Evolutionary conservation across 2,329 filamentous ascomycete species (phyloP).

Genomic region (Fusarium keratoplasticum): DNA sequence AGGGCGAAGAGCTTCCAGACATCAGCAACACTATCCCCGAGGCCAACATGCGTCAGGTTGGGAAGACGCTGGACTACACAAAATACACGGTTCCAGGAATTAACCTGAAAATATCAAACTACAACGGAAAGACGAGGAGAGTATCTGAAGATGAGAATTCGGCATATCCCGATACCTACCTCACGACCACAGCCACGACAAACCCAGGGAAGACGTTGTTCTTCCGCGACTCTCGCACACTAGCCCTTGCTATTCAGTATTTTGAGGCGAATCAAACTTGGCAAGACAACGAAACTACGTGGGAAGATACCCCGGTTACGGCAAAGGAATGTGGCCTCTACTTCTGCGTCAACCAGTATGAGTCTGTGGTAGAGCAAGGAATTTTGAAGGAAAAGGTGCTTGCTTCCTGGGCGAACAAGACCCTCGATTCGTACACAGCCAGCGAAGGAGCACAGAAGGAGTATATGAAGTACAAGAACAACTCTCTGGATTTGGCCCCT

Average conservation of each 20-base stretch:
- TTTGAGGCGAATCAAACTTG: slow-evolving; percentile 4
- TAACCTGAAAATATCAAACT: not conserved
- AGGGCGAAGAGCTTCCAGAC: not conserved
- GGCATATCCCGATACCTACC: slow-evolving; percentile 7
- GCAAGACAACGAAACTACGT: not conserved
- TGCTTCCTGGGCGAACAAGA: not conserved
- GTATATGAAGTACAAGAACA: slow-evolving; percentile 4
- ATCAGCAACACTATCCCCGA: not conserved
- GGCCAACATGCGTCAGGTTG: not conserved
- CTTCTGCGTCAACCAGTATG: slow-evolving; percentile 20
- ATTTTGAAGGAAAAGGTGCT: not conserved
- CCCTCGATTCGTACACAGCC: not conserved
- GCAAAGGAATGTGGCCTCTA: slow-evolving; percentile 19
- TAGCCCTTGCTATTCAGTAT: slow-evolving; percentile 17
- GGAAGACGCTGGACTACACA: not conserved
- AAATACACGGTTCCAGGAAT: not conserved
- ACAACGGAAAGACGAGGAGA: not conserved
- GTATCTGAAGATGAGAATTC: not conserved
- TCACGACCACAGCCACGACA: slow-evolving; percentile 1
- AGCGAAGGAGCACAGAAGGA: accelerated
- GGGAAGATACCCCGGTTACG: slow-evolving; percentile 3
- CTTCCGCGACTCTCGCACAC: not conserved
- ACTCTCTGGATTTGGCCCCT: not conserved
- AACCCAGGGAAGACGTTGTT: slow-evolving; percentile 12
- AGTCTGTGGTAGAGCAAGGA: not conserved